A percentile compares a stretch with the other conserved stretches of the same genome.
Evolutionary conservation across 2,329 filamentous ascomycete species (phyloP).

Genomic region (Alternaria viburni): DNA sequence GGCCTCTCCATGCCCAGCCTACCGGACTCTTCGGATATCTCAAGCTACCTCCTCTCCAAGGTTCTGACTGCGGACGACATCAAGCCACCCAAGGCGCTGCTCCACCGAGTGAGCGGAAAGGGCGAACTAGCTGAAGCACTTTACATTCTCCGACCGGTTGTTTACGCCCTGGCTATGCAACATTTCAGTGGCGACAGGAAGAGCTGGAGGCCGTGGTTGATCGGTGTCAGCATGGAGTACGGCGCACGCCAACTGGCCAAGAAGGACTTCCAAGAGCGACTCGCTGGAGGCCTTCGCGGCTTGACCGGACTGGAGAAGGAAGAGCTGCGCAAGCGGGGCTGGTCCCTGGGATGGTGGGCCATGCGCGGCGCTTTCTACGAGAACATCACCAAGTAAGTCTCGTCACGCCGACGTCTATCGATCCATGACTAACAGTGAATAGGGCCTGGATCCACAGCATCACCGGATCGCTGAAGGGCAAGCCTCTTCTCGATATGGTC

Average conservation of each 20-base stretch:
- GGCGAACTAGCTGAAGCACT: conserved; percentile 88
- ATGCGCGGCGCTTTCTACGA: conserved; percentile 99
- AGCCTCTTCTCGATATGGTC: conserved; percentile 79
- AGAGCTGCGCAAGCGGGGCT: conserved; percentile 85
- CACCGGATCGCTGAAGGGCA: conserved; percentile 72
- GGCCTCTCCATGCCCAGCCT: conserved; percentile 83
- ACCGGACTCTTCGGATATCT: conserved; percentile 81
- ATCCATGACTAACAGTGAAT: conserved; percentile 21
- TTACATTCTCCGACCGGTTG: conserved; percentile 85
- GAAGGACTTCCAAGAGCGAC: conserved; percentile 66
- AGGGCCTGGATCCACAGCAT: conserved; percentile 70
- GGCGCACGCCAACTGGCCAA: conserved; percentile 84
- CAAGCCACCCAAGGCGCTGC: conserved; percentile 83
- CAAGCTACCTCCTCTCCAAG: conserved; percentile 83
- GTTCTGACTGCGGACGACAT: conserved; percentile 96
- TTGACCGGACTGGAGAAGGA: conserved; percentile 86
- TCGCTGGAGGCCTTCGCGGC: conserved; percentile 74
- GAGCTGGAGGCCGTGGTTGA: conserved; percentile 90
- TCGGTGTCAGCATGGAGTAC: conserved; percentile 85
- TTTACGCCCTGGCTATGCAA: conserved; percentile 85
- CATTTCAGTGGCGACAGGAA: conserved; percentile 73
- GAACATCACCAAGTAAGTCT: conserved; percentile 73
- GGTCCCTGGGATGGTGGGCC: conserved; percentile 92
- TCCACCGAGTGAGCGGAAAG: conserved; percentile 76
- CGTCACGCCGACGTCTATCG: neutral